Evolutionary conservation across 148 eudicot genomes (phyloP), one percentile per base, ranked within the genome.

Genomic region (Chenopodium suecicum): DNA sequence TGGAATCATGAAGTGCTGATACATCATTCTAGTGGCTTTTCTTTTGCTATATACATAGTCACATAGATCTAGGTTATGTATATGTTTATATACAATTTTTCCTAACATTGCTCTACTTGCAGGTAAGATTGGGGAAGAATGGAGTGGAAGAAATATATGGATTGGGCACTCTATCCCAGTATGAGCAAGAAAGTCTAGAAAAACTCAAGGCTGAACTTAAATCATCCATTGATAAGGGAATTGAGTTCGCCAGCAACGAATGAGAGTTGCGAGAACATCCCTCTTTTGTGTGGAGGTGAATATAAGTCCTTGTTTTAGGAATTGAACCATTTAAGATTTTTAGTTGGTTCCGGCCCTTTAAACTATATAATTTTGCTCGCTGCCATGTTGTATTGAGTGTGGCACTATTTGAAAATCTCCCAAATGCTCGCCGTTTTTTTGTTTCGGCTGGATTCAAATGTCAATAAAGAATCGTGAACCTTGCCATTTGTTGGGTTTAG

Each of bases 81-180:
- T 41, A 41, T 12, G 62, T 56, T 56, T 50, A 0, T 50, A 50
- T 41, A 3, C 11, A 56, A 12, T 17, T 56, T 5, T 14, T 76
- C 11, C 75, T 72, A 7, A 13, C 5, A 11, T 9, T 70, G 50
- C 54, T 23, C 3, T 13, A 50, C 58, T 48, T 86, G 80, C 97
- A 96, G 99, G 98, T 96, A 87, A 91, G 89, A 80, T 91, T 96
- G 9, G 99, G 99, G 22, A 92, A 89, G 92, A 91, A 90, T 65
- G 99, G 99, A n/a, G 93, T 96, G 56, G 98, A 96, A 72, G 97
- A 96, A 88, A 83, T 94, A 25, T 62, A 86, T 6, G 98, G 91
- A 47, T 75, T 96, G 69, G 98, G 98, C 8, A 44, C 94, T 2
- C 89, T 96, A 58, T 86, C 95, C 11, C 95, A 90, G 73, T 88